Evolutionary conservation across 208 protist genomes (phyloP), one percentile per base, ranked within the genome.

Genomic region (Blastocrithidia nonstop): DNA sequence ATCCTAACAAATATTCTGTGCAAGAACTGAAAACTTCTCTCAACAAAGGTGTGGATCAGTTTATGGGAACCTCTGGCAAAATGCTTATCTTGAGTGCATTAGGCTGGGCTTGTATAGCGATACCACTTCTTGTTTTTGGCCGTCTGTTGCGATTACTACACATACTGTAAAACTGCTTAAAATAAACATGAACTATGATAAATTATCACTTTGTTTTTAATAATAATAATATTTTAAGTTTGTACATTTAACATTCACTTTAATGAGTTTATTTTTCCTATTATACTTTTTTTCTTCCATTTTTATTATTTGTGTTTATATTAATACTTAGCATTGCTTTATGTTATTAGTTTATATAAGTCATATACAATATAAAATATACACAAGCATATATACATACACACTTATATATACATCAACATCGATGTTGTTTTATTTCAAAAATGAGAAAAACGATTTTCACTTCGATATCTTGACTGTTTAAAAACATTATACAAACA

Each of bases 1-100:
- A 70, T 31, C 45, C 56, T 0, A 26, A 51, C 0, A 6, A 43
- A 9, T 78, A 67, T 33, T 71, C 73, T 2, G 32, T 47, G 1
- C 0, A 25, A 11, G 60, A 62, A 6, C 22, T 84, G 0, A 40
- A 43, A 16, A 17, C 22, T 0, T 51, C 58, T 11, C 27, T 68
- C 0, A 21, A 31, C 1, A 24, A 47, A 4, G 66, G 66, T 19
- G 48, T 63, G 3, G 13, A 44, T 1, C 9, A 28, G n/a, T 60
- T 69, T 28, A 6, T 79, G 7, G 21, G 11, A 0, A 47, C 50
- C 1, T 77, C 54, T 40, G 51, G 50, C 1, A 22, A 33, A 5
- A 64, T 84, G 54, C 15, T 84, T 0, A 9, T 56, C 1, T 54
- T 71, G 36, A 60, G 57, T 0, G 52, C 44, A 1, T 1, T 73